Percentiles rank a stretch among this genome's conserved stretches.
Conservation (phyloP, 2,329 filamentous ascomycete species). For the Penicillium sp. region DNA sequence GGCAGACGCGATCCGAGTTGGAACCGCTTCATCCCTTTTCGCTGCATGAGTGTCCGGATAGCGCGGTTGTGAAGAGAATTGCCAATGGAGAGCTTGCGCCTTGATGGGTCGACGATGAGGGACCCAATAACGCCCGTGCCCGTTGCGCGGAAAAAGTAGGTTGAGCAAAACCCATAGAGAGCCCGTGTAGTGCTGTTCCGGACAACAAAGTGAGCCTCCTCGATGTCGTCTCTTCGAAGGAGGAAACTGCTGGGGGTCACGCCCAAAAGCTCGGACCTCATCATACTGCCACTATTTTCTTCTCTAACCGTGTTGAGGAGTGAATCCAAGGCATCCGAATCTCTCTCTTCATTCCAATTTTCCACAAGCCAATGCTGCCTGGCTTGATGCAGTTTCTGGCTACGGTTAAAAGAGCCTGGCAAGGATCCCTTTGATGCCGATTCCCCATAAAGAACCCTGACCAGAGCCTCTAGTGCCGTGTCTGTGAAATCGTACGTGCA, state of each 20-base stretch:
- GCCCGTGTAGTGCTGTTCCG: conserved; percentile 91
- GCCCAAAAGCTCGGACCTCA: conserved; percentile 68
- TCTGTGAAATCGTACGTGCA: conserved; percentile 98
- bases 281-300: conserved; percentile 59
- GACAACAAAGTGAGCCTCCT: conserved; percentile 88
- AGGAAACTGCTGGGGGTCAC: conserved; percentile 78
- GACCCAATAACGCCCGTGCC: conserved; percentile 78
- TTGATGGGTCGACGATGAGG: conserved; percentile 85
- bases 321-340: conserved; percentile 73
- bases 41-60: conserved; percentile 73
- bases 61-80: conserved; percentile 87
- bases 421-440: conserved; percentile 60
- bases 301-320: conserved; percentile 74
- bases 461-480: conserved; percentile 81
- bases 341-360: conserved; percentile 79
- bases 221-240: conserved; percentile 70
- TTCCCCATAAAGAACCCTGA: conserved; percentile 83
- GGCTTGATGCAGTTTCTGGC: conserved; percentile 84
- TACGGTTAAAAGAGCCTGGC: conserved; percentile 79
- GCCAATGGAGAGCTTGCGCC: conserved; percentile 88
- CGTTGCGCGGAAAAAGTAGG: conserved; percentile 75
- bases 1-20: conserved; percentile 83
- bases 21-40: conserved; percentile 74
- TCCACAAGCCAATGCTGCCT: conserved; percentile 95
- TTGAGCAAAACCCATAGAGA: conserved; percentile 89